Conservation (phyloP, 2,329 filamentous ascomycete genomes). For the Cercospora berteroae region DNA sequence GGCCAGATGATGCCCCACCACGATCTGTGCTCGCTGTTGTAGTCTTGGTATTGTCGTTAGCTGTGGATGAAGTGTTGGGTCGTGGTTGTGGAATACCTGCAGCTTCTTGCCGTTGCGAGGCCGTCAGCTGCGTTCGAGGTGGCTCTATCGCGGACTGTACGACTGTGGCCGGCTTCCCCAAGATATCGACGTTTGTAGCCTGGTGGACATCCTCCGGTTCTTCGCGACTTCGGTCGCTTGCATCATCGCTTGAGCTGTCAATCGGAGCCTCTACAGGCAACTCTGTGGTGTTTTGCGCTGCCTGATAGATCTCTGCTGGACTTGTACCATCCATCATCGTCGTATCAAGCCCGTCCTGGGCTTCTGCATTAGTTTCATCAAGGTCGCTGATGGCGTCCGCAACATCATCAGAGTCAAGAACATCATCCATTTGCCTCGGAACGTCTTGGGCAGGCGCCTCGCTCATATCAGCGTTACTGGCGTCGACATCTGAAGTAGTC, state of each 20-base stretch:
- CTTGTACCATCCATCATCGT: background rate
- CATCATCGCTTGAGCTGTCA: background rate
- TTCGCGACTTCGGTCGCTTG: background rate
- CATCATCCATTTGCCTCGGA: background rate
- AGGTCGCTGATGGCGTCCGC: background rate
- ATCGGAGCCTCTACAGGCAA: background rate
- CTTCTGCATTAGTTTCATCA: background rate
- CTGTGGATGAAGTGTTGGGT: slow-evolving; percentile 2
- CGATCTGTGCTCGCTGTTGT: slow-evolving; percentile 8
- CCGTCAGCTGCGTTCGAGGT: background rate
- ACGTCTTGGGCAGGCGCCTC: background rate
- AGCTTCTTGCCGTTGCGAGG: slow-evolving; percentile 8
- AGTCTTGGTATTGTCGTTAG: slow-evolving; percentile 14
- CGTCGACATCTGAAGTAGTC: background rate
- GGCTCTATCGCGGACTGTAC: slow-evolving; percentile 3
- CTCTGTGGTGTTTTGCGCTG: background rate
- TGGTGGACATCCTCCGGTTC: background rate
- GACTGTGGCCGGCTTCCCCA: background rate
- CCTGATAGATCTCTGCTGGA: background rate
- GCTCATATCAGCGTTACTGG: background rate
- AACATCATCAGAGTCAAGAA: background rate
- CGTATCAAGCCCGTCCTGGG: background rate
- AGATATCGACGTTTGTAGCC: background rate
- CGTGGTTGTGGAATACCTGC: slow-evolving; percentile 7
- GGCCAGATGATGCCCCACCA: slow-evolving; percentile 12